Percentiles rank a stretch among this genome's conserved stretches.
These are phyloP conservation scores for Pseudogymnoascus sp. DNA, from an alignment of 2,329 filamentous ascomycete species.

Conservation along the genomic window DNA sequence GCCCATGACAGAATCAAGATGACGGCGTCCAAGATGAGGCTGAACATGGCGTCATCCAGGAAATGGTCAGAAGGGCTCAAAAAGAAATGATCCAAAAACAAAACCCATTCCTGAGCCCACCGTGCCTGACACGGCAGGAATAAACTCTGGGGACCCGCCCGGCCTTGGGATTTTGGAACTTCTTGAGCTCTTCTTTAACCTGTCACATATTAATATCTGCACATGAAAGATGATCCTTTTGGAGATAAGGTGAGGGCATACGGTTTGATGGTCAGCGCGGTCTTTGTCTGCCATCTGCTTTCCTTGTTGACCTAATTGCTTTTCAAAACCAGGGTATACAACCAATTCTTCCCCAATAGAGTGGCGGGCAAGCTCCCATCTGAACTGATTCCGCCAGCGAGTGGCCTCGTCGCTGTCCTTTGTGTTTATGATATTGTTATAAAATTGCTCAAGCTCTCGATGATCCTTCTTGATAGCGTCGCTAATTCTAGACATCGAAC, in stretches of 20 bases:
- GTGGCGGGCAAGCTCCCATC: conserved; percentile 43
- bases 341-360: conserved; percentile 43
- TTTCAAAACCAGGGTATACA: conserved; percentile 48
- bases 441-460: conserved; percentile 32
- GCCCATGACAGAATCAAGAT: too few relatives aligned
- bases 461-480: conserved; percentile 35
- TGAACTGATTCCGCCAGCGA: conserved; percentile 41
- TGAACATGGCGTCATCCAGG: too few relatives aligned
- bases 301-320: conserved; percentile 37
- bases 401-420: conserved; percentile 32
- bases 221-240: neutral
- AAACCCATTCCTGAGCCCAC: too few relatives aligned
- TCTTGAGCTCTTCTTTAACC: conserved; percentile 45
- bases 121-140: too few relatives aligned
- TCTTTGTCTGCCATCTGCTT: conserved; percentile 40
- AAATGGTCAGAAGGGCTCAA: too few relatives aligned
- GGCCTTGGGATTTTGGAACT: conserved; percentile 40
- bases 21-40: too few relatives aligned
- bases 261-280: conserved; percentile 39
- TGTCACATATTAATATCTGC: conserved; percentile 21
- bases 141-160: conserved; percentile 34
- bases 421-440: conserved; percentile 35
- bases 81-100: too few relatives aligned
- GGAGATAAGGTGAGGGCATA: conserved; percentile 18
- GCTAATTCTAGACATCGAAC: conserved; percentile 19